Conservation (phyloP, 495 filamentous ascomycete genomes). For the Cladorrhinum samala region DNA sequence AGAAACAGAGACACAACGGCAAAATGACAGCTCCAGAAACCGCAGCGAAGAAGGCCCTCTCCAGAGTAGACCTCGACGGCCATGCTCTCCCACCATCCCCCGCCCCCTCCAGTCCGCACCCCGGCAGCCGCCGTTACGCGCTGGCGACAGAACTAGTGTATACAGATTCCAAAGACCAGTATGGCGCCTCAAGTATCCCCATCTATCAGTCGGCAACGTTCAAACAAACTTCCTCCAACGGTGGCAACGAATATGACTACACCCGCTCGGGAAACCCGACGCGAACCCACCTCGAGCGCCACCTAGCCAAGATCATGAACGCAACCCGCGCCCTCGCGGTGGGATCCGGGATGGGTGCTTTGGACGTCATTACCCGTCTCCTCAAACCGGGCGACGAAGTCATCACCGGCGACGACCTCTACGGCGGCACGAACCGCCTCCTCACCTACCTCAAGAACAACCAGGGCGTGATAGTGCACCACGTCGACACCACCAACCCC, state of each 20-base stretch:
- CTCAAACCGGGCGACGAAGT: constrained; percentile 93
- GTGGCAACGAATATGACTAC: constrained; percentile 92
- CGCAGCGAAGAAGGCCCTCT: constrained; percentile 59
- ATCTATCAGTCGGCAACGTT: constrained; percentile 99
- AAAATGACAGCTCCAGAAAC: constrained; percentile 32
- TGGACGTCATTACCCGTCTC: constrained; percentile 94
- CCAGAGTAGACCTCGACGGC: constrained; percentile 75
- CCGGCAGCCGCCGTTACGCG: constrained; percentile 74
- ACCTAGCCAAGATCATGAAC: constrained; percentile 97
- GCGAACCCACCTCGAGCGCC: constrained; percentile 89
- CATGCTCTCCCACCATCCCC: constrained; percentile 91
- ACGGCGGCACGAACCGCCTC: constrained; percentile 91
- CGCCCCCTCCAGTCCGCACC: constrained; percentile 82
- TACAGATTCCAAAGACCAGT: constrained; percentile 91
- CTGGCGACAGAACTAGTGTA: constrained; percentile 94
- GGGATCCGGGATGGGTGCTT: constrained; percentile 90
- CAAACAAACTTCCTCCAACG: constrained; percentile 76
- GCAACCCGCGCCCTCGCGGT: constrained; percentile 87
- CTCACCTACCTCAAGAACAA: constrained; percentile 85
- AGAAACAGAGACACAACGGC: not conserved
- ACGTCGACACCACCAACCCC: constrained; percentile 83
- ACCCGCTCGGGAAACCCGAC: constrained; percentile 96
- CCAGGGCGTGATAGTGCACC: constrained; percentile 85
- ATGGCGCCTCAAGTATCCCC: constrained; percentile 87
- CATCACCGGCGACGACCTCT: constrained; percentile 92